Evolutionary conservation across 345 rosid species (phyloP).

Genomic region (Citropsis articulata): DNA sequence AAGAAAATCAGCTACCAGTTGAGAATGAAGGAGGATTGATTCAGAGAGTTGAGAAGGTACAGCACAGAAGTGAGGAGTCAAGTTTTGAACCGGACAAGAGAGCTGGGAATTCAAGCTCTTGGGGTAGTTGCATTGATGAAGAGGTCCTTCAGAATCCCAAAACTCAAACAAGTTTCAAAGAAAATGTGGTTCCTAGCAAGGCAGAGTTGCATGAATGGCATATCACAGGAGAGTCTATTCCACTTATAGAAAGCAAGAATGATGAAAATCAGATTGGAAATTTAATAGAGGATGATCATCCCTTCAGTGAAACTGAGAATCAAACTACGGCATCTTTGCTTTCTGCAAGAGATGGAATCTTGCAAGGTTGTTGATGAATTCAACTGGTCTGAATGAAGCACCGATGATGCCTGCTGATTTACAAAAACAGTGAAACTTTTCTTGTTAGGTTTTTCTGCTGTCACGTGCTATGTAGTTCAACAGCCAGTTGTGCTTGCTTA

Average conservation of each 20-base stretch:
- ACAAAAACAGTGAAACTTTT: background rate
- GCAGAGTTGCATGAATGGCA: constrained; percentile 37
- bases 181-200: constrained; percentile 33
- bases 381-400: background rate
- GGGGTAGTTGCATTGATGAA: constrained; percentile 1
- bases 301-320: constrained; percentile 35
- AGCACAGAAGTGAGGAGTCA: constrained; percentile 2
- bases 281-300: constrained; percentile 40
- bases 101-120: constrained; percentile 1
- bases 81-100: background rate
- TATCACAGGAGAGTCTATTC: constrained; percentile 30
- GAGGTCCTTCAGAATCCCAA: constrained; percentile 20
- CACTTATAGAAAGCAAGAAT: constrained; percentile 32
- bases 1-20: constrained; percentile 33
- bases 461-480: background rate
- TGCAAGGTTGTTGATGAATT: constrained; percentile 31
- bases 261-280: constrained; percentile 13
- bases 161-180: constrained; percentile 29
- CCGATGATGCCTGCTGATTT: background rate
- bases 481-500: background rate
- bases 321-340: constrained; percentile 36
- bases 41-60: constrained; percentile 12
- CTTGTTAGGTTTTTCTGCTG: background rate
- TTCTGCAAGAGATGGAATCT: constrained; percentile 26
- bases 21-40: constrained; percentile 8